Evolutionary conservation across 345 rosid species (phyloP), one percentile per base, ranked within the genome.

Genomic region (Eucalyptus grandis): DNA sequence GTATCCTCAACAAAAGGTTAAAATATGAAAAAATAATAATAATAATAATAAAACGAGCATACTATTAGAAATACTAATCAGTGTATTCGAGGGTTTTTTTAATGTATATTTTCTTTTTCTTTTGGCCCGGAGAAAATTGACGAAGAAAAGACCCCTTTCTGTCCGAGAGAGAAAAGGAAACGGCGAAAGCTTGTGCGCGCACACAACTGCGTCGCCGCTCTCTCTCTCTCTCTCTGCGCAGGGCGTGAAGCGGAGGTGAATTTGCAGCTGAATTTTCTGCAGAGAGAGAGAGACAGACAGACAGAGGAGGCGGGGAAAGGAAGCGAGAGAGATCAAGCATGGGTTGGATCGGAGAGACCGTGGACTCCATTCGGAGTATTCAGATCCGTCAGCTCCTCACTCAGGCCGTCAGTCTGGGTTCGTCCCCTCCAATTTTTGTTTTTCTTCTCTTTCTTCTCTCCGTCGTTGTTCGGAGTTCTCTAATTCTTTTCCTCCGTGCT

Each of bases 321-420:
- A 2, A 69, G 81, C 12, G 54, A 80, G 86, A 17, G 56, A 17
- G 46, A 88, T 26, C 49, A 31, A 31, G 67, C 77, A 98, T 97
- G 99, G 96, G 97, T 90, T 95, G 91, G 93, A 91, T 98, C 93
- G 97, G 96, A 88, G 99, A 97, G 47, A 94, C 95, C 88, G 87
- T 95, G 3, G 97, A 95, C 89, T 98, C 99, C 43, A 92, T 98
- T 54, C 96, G 94, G 92, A 94, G 97, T 24, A 93, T 96, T 72
- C 95, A 96, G 95, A 95, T 95, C 93, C 98, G 99, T 44, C 99
- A 97, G 93, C 93, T 96, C 85, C 96, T 98, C 91, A 93, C 95
- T 69, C 99, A 98, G 90, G 93, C 92, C 87, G 92, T 98, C 90
- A 95, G 95, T 90, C 97, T 98, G 44, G 99, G 99, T 98, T 89